phyloP scores from a whole-genome alignment of 495 filamentous ascomycete genomes.

The Staphylotrichum tortipilum region DNA sequence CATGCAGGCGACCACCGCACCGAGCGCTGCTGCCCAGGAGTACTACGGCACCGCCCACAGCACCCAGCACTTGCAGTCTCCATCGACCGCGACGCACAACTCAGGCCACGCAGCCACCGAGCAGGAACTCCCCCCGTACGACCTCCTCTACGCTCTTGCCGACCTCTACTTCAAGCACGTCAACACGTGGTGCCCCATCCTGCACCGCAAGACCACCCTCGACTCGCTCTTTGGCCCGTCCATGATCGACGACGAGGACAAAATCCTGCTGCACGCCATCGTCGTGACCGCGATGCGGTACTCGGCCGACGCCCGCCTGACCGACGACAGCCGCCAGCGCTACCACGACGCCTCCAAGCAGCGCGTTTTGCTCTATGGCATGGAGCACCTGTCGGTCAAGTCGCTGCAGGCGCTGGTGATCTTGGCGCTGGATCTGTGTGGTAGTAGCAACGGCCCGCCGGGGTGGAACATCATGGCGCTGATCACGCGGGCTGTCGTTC shows the following conservation, averaged over 20 bases:
- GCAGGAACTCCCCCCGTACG: slow-evolving; percentile 75
- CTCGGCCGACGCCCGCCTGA: slow-evolving; percentile 64
- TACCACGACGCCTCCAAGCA: slow-evolving; percentile 77
- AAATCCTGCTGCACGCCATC: slow-evolving; percentile 76
- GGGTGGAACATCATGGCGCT: slow-evolving; percentile 85
- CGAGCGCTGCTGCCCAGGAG: slow-evolving; percentile 31
- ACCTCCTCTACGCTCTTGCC: slow-evolving; percentile 69
- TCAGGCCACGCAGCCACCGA: slow-evolving; percentile 45
- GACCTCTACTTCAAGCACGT: slow-evolving; percentile 88
- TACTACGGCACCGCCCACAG: slow-evolving; percentile 33
- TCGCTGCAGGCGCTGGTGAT: slow-evolving; percentile 79
- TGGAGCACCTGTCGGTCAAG: slow-evolving; percentile 83
- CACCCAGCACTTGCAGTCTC: slow-evolving; percentile 34
- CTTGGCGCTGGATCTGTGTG: slow-evolving; percentile 67
- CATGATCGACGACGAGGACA: slow-evolving; percentile 67
- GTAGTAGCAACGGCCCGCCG: slow-evolving; percentile 72
- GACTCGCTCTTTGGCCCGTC: slow-evolving; percentile 74
- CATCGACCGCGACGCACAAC: slow-evolving; percentile 32
- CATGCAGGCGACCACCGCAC: slow-evolving; percentile 19
- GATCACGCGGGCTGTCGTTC: slow-evolving; percentile 77
- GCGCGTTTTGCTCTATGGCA: slow-evolving; percentile 71
- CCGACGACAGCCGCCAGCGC: slow-evolving; percentile 56
- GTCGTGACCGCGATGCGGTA: slow-evolving; percentile 80
- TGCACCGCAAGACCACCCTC: slow-evolving; percentile 69
- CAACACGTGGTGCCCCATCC: slow-evolving; percentile 84